Conservation (phyloP, 148 eudicot species). For the Amaranthus palmeri region DNA sequence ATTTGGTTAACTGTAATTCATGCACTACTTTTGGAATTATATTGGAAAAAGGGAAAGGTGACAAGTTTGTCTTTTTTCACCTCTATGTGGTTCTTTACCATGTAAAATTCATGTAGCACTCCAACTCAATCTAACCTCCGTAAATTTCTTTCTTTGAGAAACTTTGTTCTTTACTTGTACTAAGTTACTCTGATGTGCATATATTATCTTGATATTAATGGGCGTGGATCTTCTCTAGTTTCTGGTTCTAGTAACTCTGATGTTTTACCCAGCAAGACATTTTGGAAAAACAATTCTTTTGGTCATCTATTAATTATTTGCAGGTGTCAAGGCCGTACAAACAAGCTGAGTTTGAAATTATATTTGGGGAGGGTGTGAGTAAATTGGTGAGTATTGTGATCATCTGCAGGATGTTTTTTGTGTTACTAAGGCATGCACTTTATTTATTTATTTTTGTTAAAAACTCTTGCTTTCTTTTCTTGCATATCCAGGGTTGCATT, state of each 20-base stretch:
- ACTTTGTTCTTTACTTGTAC: too few relatives aligned
- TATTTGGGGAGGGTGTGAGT: constrained; percentile 95
- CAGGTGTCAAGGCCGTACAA: constrained; percentile 98
- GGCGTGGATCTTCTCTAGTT: background rate
- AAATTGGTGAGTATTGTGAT: constrained; percentile 59
- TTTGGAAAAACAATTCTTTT: background rate
- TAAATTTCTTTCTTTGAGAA: background rate
- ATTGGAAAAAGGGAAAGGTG: background rate
- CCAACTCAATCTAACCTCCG: background rate
- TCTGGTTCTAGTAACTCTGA: background rate
- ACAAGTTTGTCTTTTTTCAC: background rate
- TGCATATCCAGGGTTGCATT: constrained; percentile 69
- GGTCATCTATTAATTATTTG: constrained; percentile 12
- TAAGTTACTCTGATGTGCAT: background rate
- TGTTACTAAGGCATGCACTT: background rate
- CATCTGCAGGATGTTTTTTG: background rate
- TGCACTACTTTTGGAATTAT: background rate
- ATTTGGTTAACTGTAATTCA: background rate
- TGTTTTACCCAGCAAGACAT: background rate
- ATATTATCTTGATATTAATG: background rate
- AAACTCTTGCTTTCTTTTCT: constrained; percentile 6
- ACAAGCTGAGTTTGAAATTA: constrained; percentile 96
- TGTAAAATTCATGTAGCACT: background rate
- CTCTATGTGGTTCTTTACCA: background rate
- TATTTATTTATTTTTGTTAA: too few relatives aligned